These are phyloP conservation scores for Thermothelomyces thermophilus DNA, from an alignment of 2,329 filamentous ascomycete genomes.

Conservation along the genomic window DNA sequence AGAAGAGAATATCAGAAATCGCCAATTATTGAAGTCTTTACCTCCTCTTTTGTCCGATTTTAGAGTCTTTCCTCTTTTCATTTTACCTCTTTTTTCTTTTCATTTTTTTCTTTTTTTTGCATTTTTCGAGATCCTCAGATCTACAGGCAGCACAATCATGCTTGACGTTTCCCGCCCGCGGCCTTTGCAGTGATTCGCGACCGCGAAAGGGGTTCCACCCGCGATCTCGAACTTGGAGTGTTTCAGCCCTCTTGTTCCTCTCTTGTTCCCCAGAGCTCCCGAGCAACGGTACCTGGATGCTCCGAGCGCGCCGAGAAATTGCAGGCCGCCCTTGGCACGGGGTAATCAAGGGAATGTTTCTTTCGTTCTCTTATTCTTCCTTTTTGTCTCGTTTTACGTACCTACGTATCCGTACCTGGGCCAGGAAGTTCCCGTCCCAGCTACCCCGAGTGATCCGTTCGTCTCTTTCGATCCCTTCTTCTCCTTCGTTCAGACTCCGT, in stretches of 20 bases:
- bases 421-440: neutral
- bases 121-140: neutral
- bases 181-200: neutral
- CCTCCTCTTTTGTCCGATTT: too few relatives aligned
- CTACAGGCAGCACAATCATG: neutral
- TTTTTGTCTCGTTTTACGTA: too few relatives aligned
- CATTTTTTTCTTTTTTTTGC: neutral
- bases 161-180: neutral
- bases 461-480: neutral
- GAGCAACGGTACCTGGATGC: neutral
- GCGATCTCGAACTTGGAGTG: slow-evolving; percentile 9
- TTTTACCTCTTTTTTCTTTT: neutral
- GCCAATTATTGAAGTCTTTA: too few relatives aligned
- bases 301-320: slow-evolving; percentile 9
- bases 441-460: neutral
- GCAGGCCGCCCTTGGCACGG: slow-evolving; percentile 1
- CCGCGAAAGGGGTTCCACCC: neutral
- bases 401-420: too few relatives aligned
- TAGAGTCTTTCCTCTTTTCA: neutral
- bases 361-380: neutral
- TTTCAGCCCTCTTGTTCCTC: slow-evolving; percentile 11
- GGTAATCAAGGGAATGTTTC: slow-evolving; percentile 3
- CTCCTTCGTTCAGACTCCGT: neutral
- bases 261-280: neutral
- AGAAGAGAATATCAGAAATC: neutral